phyloP scores from a whole-genome alignment of 768 basidiomycete species.

The Phanerodontia chrysosporium region DNA sequence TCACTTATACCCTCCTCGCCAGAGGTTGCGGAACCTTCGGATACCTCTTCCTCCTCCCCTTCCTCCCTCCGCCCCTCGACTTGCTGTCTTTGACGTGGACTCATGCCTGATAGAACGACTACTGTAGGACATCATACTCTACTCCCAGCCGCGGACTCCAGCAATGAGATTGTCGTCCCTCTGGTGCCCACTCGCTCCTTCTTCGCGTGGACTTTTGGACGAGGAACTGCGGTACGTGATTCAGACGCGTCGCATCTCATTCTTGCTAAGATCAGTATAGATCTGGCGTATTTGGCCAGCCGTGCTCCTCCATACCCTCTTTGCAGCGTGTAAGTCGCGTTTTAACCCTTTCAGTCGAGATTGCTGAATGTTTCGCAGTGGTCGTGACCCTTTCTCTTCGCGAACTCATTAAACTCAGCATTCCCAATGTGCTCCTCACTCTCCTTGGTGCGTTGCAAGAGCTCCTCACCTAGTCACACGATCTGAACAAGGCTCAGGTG shows the following conservation, averaged over 20 bases:
- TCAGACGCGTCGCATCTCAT: neutral
- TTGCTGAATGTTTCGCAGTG: conserved; percentile 21
- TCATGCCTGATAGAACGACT: neutral
- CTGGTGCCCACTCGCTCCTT: conserved; percentile 5
- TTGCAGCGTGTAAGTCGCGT: conserved; percentile 41
- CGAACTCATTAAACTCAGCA: conserved; percentile 35
- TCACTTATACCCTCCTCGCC: neutral
- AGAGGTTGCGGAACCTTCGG: neutral
- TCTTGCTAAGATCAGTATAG: conserved; percentile 11
- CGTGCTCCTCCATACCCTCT: conserved; percentile 54
- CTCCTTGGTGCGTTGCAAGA: conserved; percentile 44
- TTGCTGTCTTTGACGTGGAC: neutral
- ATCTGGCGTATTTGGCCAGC: conserved; percentile 68
- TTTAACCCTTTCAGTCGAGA: neutral
- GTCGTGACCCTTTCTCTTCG: conserved; percentile 41
- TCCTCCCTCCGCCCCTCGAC: neutral
- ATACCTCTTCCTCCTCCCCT: neutral
- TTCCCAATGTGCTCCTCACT: conserved; percentile 56
- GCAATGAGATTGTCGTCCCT: neutral
- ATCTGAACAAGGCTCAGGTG: conserved; percentile 31
- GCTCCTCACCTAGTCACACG: neutral
- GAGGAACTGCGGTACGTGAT: conserved; percentile 5
- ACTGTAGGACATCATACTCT: conserved; percentile 1
- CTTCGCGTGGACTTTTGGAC: conserved; percentile 2
- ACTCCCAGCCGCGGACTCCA: neutral